These are phyloP conservation scores for Vitis rotundifolia DNA, from an alignment of 164 flowering plant species.

Conservation along the genomic window DNA sequence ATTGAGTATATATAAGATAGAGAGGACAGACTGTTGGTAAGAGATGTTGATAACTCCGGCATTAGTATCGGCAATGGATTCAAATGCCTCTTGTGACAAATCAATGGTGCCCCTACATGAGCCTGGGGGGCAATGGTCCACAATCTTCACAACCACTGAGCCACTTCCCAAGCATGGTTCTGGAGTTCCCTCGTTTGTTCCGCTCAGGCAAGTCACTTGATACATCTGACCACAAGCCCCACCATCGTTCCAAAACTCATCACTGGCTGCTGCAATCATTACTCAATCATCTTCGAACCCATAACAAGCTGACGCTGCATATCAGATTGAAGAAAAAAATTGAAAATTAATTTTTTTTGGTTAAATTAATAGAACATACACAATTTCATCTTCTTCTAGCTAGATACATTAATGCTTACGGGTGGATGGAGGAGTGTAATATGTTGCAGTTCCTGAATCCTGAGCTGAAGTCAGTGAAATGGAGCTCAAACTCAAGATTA, in stretches of 20 bases:
- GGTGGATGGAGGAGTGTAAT: slow-evolving; percentile 4
- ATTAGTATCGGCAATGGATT: slow-evolving; percentile 31
- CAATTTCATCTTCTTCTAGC: no score
- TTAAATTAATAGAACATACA: background rate
- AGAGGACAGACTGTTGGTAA: slow-evolving; percentile 14
- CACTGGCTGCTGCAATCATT: slow-evolving; percentile 17
- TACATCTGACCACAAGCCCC: slow-evolving; percentile 13
- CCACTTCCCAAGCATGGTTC: slow-evolving; percentile 13
- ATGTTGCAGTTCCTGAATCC: slow-evolving; percentile 1
- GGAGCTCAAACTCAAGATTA: background rate
- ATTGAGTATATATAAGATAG: no score
- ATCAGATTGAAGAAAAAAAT: background rate
- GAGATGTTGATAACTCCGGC: slow-evolving; percentile 25
- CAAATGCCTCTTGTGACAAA: slow-evolving; percentile 38
- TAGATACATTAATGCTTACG: background rate
- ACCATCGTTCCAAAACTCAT: slow-evolving; percentile 1
- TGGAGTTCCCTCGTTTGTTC: slow-evolving; percentile 6
- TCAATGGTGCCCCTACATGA: slow-evolving; percentile 32
- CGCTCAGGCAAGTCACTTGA: slow-evolving; percentile 9
- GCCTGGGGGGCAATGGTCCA: slow-evolving; percentile 23
- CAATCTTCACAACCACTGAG: slow-evolving; percentile 17
- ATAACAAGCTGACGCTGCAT: slow-evolving; percentile 14
- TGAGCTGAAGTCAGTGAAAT: background rate
- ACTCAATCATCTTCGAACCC: slow-evolving; percentile 6
- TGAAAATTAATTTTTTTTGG: background rate